A percentile compares a stretch with the other conserved stretches of the same genome.
phyloP scores from a whole-genome alignment of 306 rosid genomes.

The Vicia faba region DNA sequence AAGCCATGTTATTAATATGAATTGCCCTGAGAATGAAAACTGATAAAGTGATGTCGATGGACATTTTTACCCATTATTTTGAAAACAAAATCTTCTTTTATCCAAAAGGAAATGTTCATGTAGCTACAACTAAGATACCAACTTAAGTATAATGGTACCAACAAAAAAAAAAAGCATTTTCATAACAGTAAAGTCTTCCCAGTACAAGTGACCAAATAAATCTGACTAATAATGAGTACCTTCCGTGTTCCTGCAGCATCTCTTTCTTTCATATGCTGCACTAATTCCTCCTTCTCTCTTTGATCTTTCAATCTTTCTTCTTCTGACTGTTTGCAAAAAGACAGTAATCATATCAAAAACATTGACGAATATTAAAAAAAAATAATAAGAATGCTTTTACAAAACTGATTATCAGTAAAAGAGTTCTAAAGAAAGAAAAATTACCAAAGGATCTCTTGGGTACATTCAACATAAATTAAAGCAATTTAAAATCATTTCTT shows the following conservation, averaged over 20 bases:
- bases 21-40: not conserved
- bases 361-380: constrained; percentile 5
- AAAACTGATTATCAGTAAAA: constrained; percentile 16
- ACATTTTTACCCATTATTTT: constrained; percentile 23
- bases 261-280: constrained; percentile 71
- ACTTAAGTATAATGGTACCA: constrained; percentile 4
- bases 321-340: constrained; percentile 63
- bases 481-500: not conserved
- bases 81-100: constrained; percentile 8
- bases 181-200: constrained; percentile 10
- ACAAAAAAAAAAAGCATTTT: constrained; percentile 1
- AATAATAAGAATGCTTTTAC: constrained; percentile 15
- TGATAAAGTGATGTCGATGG: not conserved
- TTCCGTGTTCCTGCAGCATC: constrained; percentile 80
- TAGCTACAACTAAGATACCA: constrained; percentile 24
- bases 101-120: constrained; percentile 29
- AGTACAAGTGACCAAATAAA: constrained; percentile 17
- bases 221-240: constrained; percentile 47
- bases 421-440: not conserved
- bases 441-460: not conserved
- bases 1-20: constrained; percentile 12
- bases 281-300: constrained; percentile 87
- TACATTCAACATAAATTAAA: constrained; percentile 17
- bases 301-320: constrained; percentile 92
- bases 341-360: constrained; percentile 24